These are phyloP conservation scores for Phylloporus sp. DNA, from an alignment of 1,284 basidiomycete species.

Conservation along the genomic window DNA sequence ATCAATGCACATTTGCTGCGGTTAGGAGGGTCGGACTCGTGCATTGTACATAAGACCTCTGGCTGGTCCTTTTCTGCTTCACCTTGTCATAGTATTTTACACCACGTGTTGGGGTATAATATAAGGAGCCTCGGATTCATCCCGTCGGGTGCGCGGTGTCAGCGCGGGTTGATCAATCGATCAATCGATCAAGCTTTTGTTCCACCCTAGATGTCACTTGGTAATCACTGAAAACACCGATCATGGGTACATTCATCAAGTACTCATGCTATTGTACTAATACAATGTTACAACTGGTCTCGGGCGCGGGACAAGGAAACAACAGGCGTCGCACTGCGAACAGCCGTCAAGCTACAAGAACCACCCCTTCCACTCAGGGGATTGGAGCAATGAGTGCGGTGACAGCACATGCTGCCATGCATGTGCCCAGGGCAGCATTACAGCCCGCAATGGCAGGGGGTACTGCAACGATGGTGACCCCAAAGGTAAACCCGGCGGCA, in stretches of 20 bases:
- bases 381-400: slow-evolving; percentile 43
- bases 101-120: no score
- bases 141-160: no score
- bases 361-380: slow-evolving; percentile 22
- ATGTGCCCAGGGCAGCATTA: slow-evolving; percentile 58
- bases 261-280: background rate
- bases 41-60: no score
- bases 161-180: no score
- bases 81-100: no score
- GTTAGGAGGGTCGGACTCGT: no score
- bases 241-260: background rate
- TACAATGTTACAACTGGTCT: background rate
- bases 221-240: no score
- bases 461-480: slow-evolving; percentile 50
- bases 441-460: slow-evolving; percentile 59
- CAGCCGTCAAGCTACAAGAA: background rate
- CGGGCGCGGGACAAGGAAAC: background rate
- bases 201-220: no score
- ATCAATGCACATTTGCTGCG: no score
- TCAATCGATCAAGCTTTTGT: no score
- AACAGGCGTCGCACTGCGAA: background rate
- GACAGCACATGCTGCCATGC: slow-evolving; percentile 51
- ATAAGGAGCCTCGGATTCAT: no score
- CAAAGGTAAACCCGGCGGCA: slow-evolving; percentile 60
- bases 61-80: no score